phyloP scores from a whole-genome alignment of 2,329 filamentous ascomycete genomes.

The Trichoderma aggressivum region DNA sequence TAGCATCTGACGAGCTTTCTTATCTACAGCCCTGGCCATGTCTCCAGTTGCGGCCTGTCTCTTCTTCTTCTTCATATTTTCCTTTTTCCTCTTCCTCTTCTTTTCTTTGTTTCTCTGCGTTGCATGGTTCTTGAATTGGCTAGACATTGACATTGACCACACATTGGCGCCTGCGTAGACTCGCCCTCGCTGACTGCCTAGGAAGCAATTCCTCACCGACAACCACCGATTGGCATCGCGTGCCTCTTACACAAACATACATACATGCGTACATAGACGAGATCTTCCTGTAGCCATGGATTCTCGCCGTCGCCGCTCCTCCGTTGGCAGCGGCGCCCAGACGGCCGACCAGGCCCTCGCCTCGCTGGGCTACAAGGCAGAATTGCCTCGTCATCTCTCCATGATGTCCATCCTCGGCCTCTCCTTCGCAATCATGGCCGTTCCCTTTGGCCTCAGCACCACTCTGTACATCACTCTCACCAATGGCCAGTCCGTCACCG shows the following conservation, averaged over 20 bases:
- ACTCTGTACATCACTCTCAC: slow-evolving; percentile 54
- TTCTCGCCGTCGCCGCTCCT: slow-evolving; percentile 15
- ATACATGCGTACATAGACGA: not conserved
- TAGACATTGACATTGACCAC: not conserved
- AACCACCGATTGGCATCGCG: not conserved
- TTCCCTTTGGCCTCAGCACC: slow-evolving; percentile 48
- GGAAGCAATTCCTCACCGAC: not conserved
- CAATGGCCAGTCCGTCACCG: slow-evolving; percentile 69
- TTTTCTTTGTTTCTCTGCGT: not conserved
- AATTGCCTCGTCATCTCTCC: slow-evolving; percentile 49
- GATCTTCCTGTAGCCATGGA: not conserved
- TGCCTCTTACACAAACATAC: not conserved
- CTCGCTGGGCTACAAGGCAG: slow-evolving; percentile 47
- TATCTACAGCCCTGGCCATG: not conserved
- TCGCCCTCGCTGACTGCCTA: not conserved
- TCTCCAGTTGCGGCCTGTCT: not conserved
- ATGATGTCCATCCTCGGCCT: slow-evolving; percentile 48
- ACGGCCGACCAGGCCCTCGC: slow-evolving; percentile 44
- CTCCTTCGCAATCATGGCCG: slow-evolving; percentile 51
- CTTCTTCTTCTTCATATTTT: not conserved
- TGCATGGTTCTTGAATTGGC: not conserved
- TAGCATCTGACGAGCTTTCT: not conserved
- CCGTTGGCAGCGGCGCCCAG: slow-evolving; percentile 20
- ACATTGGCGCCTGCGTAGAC: not conserved
- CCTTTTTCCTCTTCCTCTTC: not conserved